These are phyloP conservation scores for Haplographium delicatum DNA, from an alignment of 495 filamentous ascomycete genomes.

Conservation along the genomic window DNA sequence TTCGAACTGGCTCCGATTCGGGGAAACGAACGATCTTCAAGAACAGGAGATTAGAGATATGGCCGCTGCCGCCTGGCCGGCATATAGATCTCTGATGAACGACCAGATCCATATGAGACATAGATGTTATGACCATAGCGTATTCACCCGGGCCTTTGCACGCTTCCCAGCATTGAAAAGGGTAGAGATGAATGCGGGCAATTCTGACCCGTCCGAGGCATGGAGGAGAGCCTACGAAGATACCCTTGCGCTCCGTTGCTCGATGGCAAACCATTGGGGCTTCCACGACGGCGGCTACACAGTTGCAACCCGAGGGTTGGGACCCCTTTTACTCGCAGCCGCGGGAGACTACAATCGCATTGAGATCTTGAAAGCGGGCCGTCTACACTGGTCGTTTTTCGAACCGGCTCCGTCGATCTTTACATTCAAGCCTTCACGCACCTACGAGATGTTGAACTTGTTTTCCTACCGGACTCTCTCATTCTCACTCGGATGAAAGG, in stretches of 20 bases:
- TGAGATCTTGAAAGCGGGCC: not conserved
- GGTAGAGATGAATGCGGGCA: not conserved
- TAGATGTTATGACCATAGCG: not conserved
- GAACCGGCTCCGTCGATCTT: not conserved
- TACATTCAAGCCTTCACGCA: not conserved
- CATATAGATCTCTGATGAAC: not conserved
- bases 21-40: not conserved
- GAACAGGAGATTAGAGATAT: not conserved
- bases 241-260: not conserved
- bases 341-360: not conserved
- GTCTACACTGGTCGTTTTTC: not conserved
- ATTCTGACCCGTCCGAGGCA: not conserved
- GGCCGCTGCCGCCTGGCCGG: not conserved
- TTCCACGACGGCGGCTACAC: not conserved
- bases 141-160: not conserved
- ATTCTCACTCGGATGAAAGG: not conserved
- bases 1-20: not conserved
- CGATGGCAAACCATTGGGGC: not conserved
- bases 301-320: not conserved
- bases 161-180: not conserved
- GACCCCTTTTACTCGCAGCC: not conserved
- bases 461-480: not conserved
- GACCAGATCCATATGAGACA: not conserved
- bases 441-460: not conserved
- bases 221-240: not conserved